Evolutionary conservation across 345 rosid species (phyloP).

Genomic region (Boechera retrofracta): DNA sequence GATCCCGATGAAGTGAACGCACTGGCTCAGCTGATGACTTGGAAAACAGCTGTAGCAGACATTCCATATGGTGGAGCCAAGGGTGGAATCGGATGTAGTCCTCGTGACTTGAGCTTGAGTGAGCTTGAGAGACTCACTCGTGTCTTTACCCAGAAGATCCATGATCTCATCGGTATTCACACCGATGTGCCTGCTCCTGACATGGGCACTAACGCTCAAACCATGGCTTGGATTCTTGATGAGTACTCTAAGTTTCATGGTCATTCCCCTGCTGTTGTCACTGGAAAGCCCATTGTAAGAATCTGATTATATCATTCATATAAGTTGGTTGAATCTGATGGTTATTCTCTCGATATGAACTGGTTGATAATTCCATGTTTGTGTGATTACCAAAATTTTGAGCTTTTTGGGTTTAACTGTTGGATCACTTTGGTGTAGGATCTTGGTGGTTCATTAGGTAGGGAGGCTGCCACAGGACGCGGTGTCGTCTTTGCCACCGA

Average conservation of each 20-base stretch:
- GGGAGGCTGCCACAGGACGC: conserved; percentile 99
- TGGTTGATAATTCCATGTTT: neutral
- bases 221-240: conserved; percentile 98
- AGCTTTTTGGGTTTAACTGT: neutral
- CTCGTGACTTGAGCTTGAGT: conserved; percentile 66
- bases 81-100: conserved; percentile 91
- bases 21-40: conserved; percentile 94
- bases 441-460: conserved; percentile 98
- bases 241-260: conserved; percentile 98
- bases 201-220: conserved; percentile 96
- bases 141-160: conserved; percentile 97
- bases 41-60: conserved; percentile 97
- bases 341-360: neutral
- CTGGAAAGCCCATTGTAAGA: conserved; percentile 86
- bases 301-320: neutral
- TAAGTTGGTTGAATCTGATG: neutral
- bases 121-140: conserved; percentile 93
- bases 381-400: conserved; percentile 23
- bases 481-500: conserved; percentile 90
- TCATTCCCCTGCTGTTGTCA: conserved; percentile 93
- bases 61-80: conserved; percentile 98
- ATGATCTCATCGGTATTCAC: conserved; percentile 88
- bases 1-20: conserved; percentile 99
- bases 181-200: conserved; percentile 98
- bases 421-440: conserved; percentile 57